Percentiles rank a stretch among this genome's conserved stretches.
Conservation (phyloP, 1,284 basidiomycete genomes). For the Rhodotorula sp. region DNA sequence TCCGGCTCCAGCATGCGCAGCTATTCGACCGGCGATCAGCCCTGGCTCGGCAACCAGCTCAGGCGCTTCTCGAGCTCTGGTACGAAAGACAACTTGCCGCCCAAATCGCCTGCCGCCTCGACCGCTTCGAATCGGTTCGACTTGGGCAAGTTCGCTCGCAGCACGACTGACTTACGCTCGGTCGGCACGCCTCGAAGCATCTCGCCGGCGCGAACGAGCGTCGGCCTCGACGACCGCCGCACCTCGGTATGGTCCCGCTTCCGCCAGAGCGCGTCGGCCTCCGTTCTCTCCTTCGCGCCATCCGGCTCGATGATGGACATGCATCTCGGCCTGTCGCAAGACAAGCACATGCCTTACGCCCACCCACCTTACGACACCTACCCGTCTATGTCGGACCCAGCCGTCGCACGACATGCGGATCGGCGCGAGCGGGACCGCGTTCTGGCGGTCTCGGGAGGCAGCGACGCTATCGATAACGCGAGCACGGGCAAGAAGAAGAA, state of each 20-base stretch:
- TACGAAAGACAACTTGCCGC: conserved; percentile 38
- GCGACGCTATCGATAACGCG: background rate
- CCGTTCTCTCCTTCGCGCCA: conserved; percentile 47
- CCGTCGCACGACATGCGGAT: conserved; percentile 31
- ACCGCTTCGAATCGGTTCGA: conserved; percentile 7
- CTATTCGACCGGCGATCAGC: conserved; percentile 37
- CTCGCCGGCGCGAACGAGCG: conserved; percentile 29
- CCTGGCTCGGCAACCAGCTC: conserved; percentile 34
- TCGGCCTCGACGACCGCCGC: conserved; percentile 21
- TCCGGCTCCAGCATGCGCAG: conserved; percentile 23
- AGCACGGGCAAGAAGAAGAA: conserved; percentile 34
- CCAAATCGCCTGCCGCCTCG: conserved; percentile 38
- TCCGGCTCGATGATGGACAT: conserved; percentile 52
- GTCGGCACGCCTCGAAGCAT: conserved; percentile 28
- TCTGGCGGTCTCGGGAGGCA: conserved; percentile 2
- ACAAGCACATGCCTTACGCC: conserved; percentile 28
- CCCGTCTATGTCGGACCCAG: conserved; percentile 30
- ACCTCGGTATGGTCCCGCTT: conserved; percentile 35
- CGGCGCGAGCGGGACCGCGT: conserved; percentile 23
- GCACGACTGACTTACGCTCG: conserved; percentile 33
- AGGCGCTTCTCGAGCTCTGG: conserved; percentile 29
- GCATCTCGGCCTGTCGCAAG: conserved; percentile 48
- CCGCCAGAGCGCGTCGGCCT: conserved; percentile 40
- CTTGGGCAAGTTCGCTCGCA: conserved; percentile 36
- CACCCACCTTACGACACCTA: conserved; percentile 27